Evolutionary conservation across 768 basidiomycete genomes (phyloP).

Genomic region (Suillus decipiens): DNA sequence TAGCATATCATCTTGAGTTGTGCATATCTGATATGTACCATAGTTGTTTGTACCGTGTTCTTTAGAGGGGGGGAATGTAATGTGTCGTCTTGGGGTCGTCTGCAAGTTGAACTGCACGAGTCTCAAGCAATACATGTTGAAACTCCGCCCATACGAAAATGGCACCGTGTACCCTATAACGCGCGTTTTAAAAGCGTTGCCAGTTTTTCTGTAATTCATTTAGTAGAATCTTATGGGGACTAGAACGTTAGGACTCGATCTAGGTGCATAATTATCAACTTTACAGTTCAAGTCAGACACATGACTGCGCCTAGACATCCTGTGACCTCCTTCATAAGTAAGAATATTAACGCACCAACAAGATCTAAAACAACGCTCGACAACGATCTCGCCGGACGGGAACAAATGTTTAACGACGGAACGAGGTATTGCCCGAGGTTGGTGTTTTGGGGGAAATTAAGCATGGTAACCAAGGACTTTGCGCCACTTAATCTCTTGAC

Average conservation of each 20-base stretch:
- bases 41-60: neutral
- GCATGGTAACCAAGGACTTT: neutral
- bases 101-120: too few relatives aligned
- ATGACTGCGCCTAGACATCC: neutral
- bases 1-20: constrained; percentile 10
- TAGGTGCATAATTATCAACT: neutral
- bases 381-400: neutral
- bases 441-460: neutral
- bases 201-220: neutral
- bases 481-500: neutral
- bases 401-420: neutral
- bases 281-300: neutral
- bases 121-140: neutral
- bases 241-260: neutral
- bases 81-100: neutral
- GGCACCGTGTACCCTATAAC: neutral
- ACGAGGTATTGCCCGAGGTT: neutral
- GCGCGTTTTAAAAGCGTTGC: neutral
- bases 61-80: neutral
- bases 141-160: neutral
- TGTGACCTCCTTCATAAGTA: neutral
- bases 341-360: neutral
- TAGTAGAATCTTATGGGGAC: neutral
- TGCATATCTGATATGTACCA: constrained; percentile 10
- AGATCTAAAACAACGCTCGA: neutral